Evolutionary conservation across 2,329 filamentous ascomycete species (phyloP).

Genomic region (Fusarium nematophilum): DNA sequence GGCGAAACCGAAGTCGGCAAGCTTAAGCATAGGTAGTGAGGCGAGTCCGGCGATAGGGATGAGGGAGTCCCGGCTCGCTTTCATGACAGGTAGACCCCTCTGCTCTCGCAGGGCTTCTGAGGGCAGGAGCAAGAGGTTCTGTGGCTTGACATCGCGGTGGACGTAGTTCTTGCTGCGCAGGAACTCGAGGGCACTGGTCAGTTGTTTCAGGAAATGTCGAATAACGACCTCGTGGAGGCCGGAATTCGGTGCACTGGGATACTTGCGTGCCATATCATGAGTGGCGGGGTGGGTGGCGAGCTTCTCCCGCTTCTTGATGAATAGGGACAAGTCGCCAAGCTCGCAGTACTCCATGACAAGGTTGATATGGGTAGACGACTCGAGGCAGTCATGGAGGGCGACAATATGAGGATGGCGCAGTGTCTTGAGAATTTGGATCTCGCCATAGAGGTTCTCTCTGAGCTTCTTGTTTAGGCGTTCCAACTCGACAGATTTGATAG

Average conservation of each 20-base stretch:
- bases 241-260: slow-evolving; percentile 83
- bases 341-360: slow-evolving; percentile 99
- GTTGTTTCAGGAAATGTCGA: slow-evolving; percentile 94
- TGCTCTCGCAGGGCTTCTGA: slow-evolving; percentile 76
- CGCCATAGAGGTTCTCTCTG: slow-evolving; percentile 93
- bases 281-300: slow-evolving; percentile 84
- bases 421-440: slow-evolving; percentile 94
- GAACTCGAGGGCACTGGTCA: slow-evolving; percentile 91
- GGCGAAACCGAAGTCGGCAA: slow-evolving; percentile 99
- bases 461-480: slow-evolving; percentile 93
- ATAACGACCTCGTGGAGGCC: slow-evolving; percentile 98
- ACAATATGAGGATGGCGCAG: slow-evolving; percentile 97
- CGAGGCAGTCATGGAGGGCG: slow-evolving; percentile 92
- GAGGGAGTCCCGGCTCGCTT: slow-evolving; percentile 81
- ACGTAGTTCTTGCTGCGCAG: slow-evolving; percentile 87
- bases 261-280: slow-evolving; percentile 91
- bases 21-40: slow-evolving; percentile 94
- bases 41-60: slow-evolving; percentile 83
- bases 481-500: slow-evolving; percentile 96
- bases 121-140: slow-evolving; percentile 92
- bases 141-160: slow-evolving; percentile 96
- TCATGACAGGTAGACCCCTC: slow-evolving; percentile 70
- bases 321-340: slow-evolving; percentile 90
- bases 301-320: slow-evolving; percentile 93
- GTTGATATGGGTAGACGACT: slow-evolving; percentile 89